Conservation (phyloP, 2,329 filamentous ascomycete species). For the Aureobasidium leucospermi region DNA sequence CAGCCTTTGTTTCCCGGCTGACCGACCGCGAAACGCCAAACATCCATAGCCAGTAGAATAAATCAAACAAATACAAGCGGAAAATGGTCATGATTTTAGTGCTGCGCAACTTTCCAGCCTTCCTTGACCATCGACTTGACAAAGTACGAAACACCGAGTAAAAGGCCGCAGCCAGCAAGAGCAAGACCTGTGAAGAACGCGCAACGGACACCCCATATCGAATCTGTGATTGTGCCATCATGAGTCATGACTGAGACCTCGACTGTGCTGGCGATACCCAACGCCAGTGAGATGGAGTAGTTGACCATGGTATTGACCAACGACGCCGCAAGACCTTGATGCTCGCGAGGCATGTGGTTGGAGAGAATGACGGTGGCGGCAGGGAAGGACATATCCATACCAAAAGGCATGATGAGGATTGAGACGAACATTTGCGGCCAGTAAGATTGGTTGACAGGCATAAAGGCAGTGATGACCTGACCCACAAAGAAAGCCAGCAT, state of each 20-base stretch:
- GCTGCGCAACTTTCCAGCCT: constrained; percentile 14
- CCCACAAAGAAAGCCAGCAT: constrained; percentile 31
- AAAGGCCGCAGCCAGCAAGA: constrained; percentile 19
- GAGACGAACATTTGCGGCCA: constrained; percentile 31
- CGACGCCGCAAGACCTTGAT: constrained; percentile 25
- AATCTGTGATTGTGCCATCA: constrained; percentile 9
- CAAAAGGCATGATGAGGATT: constrained; percentile 29
- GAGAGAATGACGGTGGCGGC: constrained; percentile 24
- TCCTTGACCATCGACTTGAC: constrained; percentile 16
- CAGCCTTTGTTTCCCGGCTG: no score
- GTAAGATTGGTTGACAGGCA: constrained; percentile 29
- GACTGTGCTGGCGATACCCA: constrained; percentile 21
- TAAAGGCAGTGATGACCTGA: constrained; percentile 24
- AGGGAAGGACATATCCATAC: constrained; percentile 29
- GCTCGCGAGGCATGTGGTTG: constrained; percentile 23
- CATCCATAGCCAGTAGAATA: background rate
- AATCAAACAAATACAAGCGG: background rate
- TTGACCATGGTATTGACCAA: constrained; percentile 23
- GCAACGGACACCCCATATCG: constrained; percentile 19
- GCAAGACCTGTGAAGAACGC: constrained; percentile 23
- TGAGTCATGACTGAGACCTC: constrained; percentile 16
- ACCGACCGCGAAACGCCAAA: no score
- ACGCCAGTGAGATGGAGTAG: constrained; percentile 21
- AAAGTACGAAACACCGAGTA: constrained; percentile 20
- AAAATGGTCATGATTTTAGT: background rate